Conservation (phyloP, 176 grass and related monocot species). For the Stipa capillata region DNA sequence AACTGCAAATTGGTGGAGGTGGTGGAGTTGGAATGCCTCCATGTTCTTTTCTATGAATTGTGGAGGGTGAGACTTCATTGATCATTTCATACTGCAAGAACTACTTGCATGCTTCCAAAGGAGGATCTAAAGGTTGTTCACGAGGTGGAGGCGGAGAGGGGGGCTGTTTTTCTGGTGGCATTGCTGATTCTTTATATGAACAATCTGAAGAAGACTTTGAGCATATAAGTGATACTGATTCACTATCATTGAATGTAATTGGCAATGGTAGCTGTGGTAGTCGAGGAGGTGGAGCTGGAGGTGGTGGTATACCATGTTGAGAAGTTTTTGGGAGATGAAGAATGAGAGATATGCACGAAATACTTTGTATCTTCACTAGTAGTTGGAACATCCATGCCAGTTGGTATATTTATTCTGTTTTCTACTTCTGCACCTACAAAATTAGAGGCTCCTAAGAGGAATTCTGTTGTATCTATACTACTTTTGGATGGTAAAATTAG, state of each 20-base stretch:
- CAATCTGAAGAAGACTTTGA: neutral
- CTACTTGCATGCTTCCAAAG: conserved; percentile 18
- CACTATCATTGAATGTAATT: conserved; percentile 8
- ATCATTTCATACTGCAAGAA: neutral
- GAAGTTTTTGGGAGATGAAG: conserved; percentile 16
- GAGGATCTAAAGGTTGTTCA: neutral
- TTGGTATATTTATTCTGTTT: conserved; percentile 8
- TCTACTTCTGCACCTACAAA: conserved; percentile 16
- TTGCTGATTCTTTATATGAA: neutral
- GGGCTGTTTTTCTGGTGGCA: neutral
- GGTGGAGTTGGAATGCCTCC: conserved; percentile 28
- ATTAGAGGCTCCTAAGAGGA: neutral
- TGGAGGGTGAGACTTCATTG: neutral
- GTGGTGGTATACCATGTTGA: conserved; percentile 2
- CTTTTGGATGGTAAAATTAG: conserved; percentile 10
- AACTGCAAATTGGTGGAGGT: neutral
- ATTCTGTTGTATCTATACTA: conserved; percentile 13
- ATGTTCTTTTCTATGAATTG: conserved; percentile 5
- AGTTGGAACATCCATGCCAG: neutral
- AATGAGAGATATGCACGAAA: neutral
- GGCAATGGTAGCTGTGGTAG: neutral
- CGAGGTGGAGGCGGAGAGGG: neutral
- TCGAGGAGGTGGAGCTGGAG: neutral
- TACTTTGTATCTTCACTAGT: conserved; percentile 16
- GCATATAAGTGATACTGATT: neutral